These are phyloP conservation scores for Geotrichum bryndzae DNA, from an alignment of 1,139 yeast genomes.

Conservation along the genomic window DNA sequence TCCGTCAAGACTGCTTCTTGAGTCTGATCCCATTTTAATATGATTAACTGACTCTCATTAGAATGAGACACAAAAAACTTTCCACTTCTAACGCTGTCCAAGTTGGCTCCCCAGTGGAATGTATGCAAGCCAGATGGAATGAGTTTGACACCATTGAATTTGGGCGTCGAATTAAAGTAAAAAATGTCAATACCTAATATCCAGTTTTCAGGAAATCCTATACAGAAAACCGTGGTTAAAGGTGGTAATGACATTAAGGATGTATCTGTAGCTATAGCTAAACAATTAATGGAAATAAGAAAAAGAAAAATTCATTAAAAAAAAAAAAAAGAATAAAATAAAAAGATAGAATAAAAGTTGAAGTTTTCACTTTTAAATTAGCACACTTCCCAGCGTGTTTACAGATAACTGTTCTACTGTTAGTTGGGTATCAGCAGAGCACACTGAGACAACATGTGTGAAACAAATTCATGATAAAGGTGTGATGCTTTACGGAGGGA, in stretches of 20 bases:
- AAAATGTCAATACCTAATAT: conserved; percentile 39
- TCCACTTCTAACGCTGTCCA: conserved; percentile 30
- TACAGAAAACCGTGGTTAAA: conserved; percentile 12
- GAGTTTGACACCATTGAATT: conserved; percentile 37
- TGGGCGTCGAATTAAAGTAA: conserved; percentile 35
- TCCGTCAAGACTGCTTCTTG: conserved; percentile 28
- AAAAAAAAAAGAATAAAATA: too few species aligned
- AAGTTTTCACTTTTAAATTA: too few species aligned
- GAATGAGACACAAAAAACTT: conserved; percentile 27
- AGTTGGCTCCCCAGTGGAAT: conserved; percentile 37
- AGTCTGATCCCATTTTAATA: conserved; percentile 30
- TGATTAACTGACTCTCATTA: conserved; percentile 24
- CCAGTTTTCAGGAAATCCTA: conserved; percentile 26
- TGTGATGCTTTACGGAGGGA: not conserved
- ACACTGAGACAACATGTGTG: too few species aligned
- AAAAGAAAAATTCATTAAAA: not conserved
- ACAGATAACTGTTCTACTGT: too few species aligned
- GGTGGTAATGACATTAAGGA: conserved; percentile 16
- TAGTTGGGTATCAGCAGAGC: too few species aligned
- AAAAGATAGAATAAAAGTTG: too few species aligned
- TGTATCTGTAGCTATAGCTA: not conserved
- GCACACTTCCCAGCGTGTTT: too few species aligned
- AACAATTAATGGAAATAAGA: not conserved
- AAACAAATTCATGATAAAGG: not conserved
- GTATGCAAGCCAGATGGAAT: conserved; percentile 39